A percentile compares a stretch with the other conserved stretches of the same genome.
These are phyloP conservation scores for Trichosporon ovoides DNA, from an alignment of 1,284 basidiomycete genomes.

Conservation along the genomic window DNA sequence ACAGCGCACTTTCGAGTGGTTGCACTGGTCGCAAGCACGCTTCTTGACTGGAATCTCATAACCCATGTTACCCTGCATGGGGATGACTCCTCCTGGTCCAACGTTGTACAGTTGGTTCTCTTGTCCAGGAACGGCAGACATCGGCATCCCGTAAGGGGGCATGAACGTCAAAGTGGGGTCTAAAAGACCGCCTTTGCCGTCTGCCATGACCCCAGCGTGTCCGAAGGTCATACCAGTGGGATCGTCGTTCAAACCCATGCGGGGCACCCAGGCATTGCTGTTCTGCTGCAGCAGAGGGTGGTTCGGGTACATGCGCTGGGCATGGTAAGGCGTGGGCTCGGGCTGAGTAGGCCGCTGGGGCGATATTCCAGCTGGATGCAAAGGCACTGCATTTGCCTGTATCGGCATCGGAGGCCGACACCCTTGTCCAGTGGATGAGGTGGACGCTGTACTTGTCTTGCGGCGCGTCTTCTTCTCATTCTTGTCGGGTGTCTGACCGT, in stretches of 20 bases:
- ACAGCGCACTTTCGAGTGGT: constrained; percentile 70
- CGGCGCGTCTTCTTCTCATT: constrained; percentile 33
- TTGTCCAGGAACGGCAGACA: neutral
- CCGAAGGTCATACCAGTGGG: neutral
- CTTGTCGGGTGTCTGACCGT: constrained; percentile 52
- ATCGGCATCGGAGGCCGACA: neutral
- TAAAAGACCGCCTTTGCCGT: neutral
- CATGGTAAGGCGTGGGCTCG: constrained; percentile 27
- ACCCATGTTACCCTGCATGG: constrained; percentile 1
- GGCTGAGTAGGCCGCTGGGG: constrained; percentile 4
- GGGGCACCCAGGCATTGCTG: neutral
- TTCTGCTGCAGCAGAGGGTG: constrained; percentile 34
- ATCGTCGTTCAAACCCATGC: neutral
- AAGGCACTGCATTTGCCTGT: neutral
- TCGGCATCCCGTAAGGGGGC: neutral
- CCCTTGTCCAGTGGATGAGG: neutral
- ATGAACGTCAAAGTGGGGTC: neutral
- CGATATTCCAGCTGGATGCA: neutral
- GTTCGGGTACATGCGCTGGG: constrained; percentile 42
- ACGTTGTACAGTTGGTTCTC: constrained; percentile 1
- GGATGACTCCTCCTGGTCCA: neutral
- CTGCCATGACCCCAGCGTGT: neutral
- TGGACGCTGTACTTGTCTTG: constrained; percentile 25
- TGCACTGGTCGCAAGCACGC: constrained; percentile 70
- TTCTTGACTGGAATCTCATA: constrained; percentile 32